Evolutionary conservation across 495 filamentous ascomycete species (phyloP).

Genomic region (Aspergillus taichungensis): DNA sequence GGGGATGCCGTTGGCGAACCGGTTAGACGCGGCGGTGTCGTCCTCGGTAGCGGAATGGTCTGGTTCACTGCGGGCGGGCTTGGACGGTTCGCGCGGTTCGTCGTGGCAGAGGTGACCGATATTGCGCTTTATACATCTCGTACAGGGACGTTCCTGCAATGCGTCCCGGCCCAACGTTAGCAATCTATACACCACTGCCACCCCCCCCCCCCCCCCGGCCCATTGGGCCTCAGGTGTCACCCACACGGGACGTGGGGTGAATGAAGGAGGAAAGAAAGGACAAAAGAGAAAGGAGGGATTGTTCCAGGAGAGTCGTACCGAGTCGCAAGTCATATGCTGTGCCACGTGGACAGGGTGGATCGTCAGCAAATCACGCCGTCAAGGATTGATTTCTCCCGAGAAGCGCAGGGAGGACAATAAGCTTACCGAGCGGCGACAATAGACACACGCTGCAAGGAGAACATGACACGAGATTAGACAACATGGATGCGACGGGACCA

Average conservation of each 20-base stretch:
- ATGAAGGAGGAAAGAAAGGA: no score
- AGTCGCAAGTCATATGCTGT: slow-evolving; percentile 99
- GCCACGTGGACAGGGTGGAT: slow-evolving; percentile 30
- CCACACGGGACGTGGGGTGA: no score
- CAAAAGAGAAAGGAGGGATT: no score
- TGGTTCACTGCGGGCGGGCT: slow-evolving; percentile 65
- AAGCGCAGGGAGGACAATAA: slow-evolving; percentile 6
- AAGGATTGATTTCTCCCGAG: slow-evolving; percentile 1
- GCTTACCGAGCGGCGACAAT: slow-evolving; percentile 98
- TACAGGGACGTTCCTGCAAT: slow-evolving; percentile 83
- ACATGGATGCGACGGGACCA: slow-evolving; percentile 19
- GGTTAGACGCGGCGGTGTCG: slow-evolving; percentile 43
- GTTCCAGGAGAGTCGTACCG: slow-evolving; percentile 61
- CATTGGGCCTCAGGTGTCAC: no score
- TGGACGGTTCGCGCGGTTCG: slow-evolving; percentile 75
- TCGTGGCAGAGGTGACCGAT: slow-evolving; percentile 99
- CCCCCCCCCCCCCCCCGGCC: no score
- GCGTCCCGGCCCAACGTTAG: slow-evolving; percentile 3
- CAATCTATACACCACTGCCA: no score
- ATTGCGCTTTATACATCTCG: slow-evolving; percentile 95
- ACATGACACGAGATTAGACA: slow-evolving; percentile 15
- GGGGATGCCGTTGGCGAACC: slow-evolving; percentile 26
- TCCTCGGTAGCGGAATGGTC: slow-evolving; percentile 54
- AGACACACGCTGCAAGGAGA: slow-evolving; percentile 76
- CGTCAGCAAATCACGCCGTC: slow-evolving; percentile 24